Evolutionary conservation across 2,329 filamentous ascomycete species (phyloP), one percentile per base, ranked within the genome.

Genomic region (Fusarium penzigii): DNA sequence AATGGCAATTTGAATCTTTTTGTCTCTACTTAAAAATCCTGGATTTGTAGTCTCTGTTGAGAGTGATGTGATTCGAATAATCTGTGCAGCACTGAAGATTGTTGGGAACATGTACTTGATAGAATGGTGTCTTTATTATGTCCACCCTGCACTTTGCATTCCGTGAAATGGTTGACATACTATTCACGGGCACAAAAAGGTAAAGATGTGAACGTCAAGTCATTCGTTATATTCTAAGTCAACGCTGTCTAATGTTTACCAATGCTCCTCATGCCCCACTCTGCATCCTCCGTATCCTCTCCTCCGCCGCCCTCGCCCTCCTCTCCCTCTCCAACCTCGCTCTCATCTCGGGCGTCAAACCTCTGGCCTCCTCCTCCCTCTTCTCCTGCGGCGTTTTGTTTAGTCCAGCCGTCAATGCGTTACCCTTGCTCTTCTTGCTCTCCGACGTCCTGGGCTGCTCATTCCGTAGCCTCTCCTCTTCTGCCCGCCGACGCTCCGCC

Each of bases 251-350:
- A 36, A 7, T 25, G 20, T 25, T 7, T 25, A 25, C 20, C 32
- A 6, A 36, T 14, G 13, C 9, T 34, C 9, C n/a, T 65, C 46
- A 70, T 16, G 51, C 46, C 7, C 63, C 58, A 3, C 50, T 49
- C 38, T 64, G 61, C 81, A 91, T 78, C 65, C 81, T 80, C 72
- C 81, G 85, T 53, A 97, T 80, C 67, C 93, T 84, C 75, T 93
- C 92, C 73, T 97, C 94, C 0, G 92, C 93, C 9, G 94, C 94
- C 64, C 93, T 84, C 5, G 94, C 94, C 66, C 93, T 87, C 63
- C 92, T 80, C 74, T 99, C 94, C 62, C 94, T 79, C 70, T 97
- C 94, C 48, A 97, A 72, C 68, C 83, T 85, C 82, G 86, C 83
- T 68, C 86, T 84, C 83, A 94, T 92, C 74, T 97, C 93, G 0